A percentile compares a stretch with the other conserved stretches of the same genome.
phyloP scores from a whole-genome alignment of 306 rosid species.

The Pyrus communis region DNA sequence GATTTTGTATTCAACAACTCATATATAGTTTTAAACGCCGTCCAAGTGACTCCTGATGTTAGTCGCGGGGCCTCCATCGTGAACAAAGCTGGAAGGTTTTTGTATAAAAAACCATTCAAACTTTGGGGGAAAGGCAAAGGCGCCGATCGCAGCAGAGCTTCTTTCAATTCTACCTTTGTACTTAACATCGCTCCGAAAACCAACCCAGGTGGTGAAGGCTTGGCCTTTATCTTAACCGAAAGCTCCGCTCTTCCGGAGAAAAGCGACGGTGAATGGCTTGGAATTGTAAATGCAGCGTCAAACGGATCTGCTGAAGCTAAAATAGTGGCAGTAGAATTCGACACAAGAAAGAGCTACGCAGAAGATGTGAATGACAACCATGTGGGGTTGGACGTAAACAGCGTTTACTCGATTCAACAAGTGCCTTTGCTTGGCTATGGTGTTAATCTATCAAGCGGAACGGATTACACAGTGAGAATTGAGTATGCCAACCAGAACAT shows the following conservation, averaged over 20 bases:
- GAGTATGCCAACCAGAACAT: slow-evolving; percentile 23
- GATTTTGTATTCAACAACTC: neutral
- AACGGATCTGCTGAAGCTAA: slow-evolving; percentile 39
- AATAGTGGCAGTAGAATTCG: slow-evolving; percentile 65
- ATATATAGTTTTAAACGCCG: neutral
- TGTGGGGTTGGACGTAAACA: slow-evolving; percentile 56
- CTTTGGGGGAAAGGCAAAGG: slow-evolving; percentile 5
- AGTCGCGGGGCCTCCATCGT: neutral
- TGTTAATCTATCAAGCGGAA: slow-evolving; percentile 11
- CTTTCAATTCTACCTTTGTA: slow-evolving; percentile 28
- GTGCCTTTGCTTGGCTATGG: slow-evolving; percentile 24
- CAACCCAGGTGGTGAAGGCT: slow-evolving; percentile 31
- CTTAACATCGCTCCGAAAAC: slow-evolving; percentile 9
- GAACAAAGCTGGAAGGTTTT: slow-evolving; percentile 20
- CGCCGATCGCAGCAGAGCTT: slow-evolving; percentile 1
- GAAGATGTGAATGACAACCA: slow-evolving; percentile 50
- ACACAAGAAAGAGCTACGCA: slow-evolving; percentile 42
- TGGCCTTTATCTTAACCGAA: slow-evolving; percentile 27
- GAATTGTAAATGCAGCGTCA: slow-evolving; percentile 32
- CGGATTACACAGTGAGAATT: neutral
- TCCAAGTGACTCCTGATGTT: slow-evolving; percentile 32
- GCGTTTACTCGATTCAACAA: slow-evolving; percentile 36
- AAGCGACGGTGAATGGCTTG: slow-evolving; percentile 34
- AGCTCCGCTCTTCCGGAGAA: slow-evolving; percentile 1
- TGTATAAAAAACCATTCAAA: slow-evolving; percentile 7